Conservation (phyloP, 129 eudicot species). For the Escallonia rubra region DNA sequence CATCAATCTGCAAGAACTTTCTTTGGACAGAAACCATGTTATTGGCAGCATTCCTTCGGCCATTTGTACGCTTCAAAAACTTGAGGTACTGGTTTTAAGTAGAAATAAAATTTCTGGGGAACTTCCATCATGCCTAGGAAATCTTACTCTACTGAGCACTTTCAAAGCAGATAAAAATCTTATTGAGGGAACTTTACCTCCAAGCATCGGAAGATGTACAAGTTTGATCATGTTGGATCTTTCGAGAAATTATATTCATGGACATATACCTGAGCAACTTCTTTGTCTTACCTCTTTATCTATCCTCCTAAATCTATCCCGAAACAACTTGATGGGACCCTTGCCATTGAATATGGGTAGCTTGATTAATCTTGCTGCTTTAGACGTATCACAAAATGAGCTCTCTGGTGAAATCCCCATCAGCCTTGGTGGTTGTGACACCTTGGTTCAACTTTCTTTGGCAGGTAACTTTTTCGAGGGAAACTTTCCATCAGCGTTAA, state of each 20-base stretch:
- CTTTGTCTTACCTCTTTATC: background rate
- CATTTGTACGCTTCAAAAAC: background rate
- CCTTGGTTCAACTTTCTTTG: background rate
- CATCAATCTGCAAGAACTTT: background rate
- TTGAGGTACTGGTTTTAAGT: background rate
- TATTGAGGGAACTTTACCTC: background rate
- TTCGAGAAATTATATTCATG: background rate
- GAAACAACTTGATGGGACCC: background rate
- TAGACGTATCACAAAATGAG: background rate
- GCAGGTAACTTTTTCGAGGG: background rate
- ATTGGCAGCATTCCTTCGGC: background rate
- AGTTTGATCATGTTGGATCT: background rate
- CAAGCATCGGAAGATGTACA: background rate
- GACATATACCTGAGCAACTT: background rate
- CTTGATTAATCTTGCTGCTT: background rate
- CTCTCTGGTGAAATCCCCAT: background rate
- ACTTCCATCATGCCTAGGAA: background rate
- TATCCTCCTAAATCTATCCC: background rate
- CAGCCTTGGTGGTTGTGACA: background rate
- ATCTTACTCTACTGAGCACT: background rate
- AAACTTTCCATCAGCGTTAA: background rate
- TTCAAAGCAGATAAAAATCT: background rate
- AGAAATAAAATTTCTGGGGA: background rate
- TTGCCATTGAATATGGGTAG: background rate
- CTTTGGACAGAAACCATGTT: background rate